Evolutionary conservation across 257 asterid species (phyloP).

Genomic region (Capsicum baccatum): DNA sequence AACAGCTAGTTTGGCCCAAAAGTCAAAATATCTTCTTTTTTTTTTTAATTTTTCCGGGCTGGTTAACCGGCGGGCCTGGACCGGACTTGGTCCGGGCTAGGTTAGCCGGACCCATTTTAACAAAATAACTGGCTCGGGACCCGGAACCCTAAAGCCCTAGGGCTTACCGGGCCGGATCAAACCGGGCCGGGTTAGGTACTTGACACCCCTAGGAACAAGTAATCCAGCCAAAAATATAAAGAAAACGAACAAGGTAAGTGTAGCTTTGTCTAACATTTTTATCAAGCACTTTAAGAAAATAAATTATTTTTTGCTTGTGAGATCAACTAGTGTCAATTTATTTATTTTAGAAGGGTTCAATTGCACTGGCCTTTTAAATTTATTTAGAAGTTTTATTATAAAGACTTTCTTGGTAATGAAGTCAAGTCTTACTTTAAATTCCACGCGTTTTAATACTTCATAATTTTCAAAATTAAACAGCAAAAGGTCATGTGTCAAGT

Average conservation of each 20-base stretch:
- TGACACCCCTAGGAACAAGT: no score
- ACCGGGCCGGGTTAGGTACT: no score
- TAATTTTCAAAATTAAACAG: neutral
- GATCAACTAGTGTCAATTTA: neutral
- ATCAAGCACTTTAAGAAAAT: neutral
- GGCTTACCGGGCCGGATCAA: no score
- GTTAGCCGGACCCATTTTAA: no score
- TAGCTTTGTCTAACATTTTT: neutral
- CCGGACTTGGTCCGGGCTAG: no score
- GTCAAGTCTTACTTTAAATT: neutral
- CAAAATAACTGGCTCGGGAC: no score
- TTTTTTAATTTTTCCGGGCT: no score
- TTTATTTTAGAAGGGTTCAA: neutral
- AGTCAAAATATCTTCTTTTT: no score
- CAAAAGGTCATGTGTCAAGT: neutral
- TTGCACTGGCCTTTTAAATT: neutral
- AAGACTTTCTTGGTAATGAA: neutral
- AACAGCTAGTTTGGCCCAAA: no score
- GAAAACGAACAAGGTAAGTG: neutral
- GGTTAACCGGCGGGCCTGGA: no score
- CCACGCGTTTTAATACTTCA: neutral
- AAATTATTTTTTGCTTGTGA: neutral
- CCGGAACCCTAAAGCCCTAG: no score
- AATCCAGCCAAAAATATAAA: neutral
- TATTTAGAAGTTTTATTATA: neutral